Conservation (phyloP, 1,139 yeast genomes). For the Nadsonia commutata region DNA sequence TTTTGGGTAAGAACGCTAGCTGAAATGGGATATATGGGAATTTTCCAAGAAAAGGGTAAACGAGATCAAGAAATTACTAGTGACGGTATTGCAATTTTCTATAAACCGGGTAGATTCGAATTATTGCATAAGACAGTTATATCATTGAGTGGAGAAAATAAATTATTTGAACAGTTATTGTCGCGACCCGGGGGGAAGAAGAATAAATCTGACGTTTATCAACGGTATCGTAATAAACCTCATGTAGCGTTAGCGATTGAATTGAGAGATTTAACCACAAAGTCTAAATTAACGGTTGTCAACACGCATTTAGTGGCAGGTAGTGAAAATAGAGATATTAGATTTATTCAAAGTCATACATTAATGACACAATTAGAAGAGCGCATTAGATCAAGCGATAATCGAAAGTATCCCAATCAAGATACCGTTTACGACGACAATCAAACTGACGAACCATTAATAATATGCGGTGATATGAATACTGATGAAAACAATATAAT, state of each 20-base stretch:
- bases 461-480: conserved; percentile 93
- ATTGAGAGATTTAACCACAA: not conserved
- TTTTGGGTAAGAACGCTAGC: not conserved
- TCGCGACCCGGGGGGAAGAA: no score
- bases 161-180: not conserved
- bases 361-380: not conserved
- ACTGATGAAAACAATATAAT: conserved; percentile 82
- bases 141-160: not conserved
- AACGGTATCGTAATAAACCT: not conserved
- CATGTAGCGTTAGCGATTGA: not conserved
- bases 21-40: not conserved
- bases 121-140: not conserved
- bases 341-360: not conserved
- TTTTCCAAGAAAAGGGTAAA: not conserved
- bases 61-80: not conserved
- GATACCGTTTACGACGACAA: no score
- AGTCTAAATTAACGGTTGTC: not conserved
- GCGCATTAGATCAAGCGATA: not conserved
- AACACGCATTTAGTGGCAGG: not conserved
- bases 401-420: not conserved
- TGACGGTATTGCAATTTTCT: not conserved
- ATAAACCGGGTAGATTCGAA: not conserved
- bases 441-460: no score
- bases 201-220: not conserved
- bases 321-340: not conserved